phyloP scores from a whole-genome alignment of 2,329 filamentous ascomycete species.

The Cladosporium sp. region DNA sequence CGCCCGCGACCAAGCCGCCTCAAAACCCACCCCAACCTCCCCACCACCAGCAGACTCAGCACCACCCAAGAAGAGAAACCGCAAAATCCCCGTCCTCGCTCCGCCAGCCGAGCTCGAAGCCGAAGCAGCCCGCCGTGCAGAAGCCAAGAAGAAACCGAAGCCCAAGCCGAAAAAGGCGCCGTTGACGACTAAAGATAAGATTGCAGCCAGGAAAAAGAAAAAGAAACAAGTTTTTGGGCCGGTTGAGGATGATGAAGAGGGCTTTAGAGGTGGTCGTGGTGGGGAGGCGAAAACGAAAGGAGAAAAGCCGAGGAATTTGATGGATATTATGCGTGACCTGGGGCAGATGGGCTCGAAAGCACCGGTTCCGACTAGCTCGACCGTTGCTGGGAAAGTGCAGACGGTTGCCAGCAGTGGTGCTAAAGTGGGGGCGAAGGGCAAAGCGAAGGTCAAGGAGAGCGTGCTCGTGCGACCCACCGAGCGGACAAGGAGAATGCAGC shows the following conservation, averaged over 20 bases:
- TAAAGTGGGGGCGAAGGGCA: background rate
- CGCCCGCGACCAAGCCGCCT: background rate
- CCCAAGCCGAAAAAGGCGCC: background rate
- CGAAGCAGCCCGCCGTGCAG: constrained; percentile 4
- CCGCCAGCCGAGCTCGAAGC: constrained; percentile 5
- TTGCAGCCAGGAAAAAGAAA: background rate
- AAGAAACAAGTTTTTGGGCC: background rate
- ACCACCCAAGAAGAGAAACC: constrained; percentile 7
- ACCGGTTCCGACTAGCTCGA: background rate
- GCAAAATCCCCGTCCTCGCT: background rate
- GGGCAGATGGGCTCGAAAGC: constrained; percentile 1
- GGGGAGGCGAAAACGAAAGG: background rate
- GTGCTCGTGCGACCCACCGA: constrained; percentile 11
- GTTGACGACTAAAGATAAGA: background rate
- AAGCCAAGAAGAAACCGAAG: background rate
- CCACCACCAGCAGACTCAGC: background rate
- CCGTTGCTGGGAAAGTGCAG: background rate
- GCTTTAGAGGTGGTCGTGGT: background rate
- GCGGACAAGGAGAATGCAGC: constrained; percentile 16
- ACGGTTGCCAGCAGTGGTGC: background rate
- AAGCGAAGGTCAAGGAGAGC: background rate
- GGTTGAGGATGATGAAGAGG: background rate
- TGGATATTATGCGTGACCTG: constrained; percentile 14
- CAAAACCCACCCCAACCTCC: background rate
- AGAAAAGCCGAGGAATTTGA: constrained; percentile 7